Conservation (phyloP, 2,329 filamentous ascomycete genomes). For the Lecanicillium sp. region DNA sequence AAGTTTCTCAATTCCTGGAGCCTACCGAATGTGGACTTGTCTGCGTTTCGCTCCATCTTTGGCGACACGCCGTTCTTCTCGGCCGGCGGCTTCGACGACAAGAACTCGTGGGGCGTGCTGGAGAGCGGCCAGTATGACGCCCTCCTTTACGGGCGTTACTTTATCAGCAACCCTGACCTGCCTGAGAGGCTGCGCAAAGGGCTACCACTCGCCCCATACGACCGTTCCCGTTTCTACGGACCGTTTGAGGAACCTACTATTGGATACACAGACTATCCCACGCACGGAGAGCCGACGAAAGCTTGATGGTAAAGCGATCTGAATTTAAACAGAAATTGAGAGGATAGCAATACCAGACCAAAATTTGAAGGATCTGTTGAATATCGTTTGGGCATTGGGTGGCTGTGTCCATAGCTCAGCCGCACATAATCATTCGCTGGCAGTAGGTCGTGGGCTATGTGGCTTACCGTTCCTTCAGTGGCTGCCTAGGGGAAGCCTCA, state of each 20-base stretch:
- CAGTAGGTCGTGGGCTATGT: too few species aligned
- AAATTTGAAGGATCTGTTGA: too few species aligned
- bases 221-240: conserved; percentile 36
- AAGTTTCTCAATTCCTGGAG: conserved; percentile 40
- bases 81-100: conserved; percentile 45
- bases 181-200: conserved; percentile 33
- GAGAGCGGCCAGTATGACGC: conserved; percentile 37
- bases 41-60: conserved; percentile 42
- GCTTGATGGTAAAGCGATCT: too few species aligned
- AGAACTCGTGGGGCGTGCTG: conserved; percentile 38
- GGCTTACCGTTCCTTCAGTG: too few species aligned
- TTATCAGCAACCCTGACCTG: conserved; percentile 41
- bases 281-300: background rate
- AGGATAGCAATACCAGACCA: too few species aligned
- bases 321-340: too few species aligned
- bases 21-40: conserved; percentile 34
- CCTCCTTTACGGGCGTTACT: conserved; percentile 38
- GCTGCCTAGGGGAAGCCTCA: too few species aligned
- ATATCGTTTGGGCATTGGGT: too few species aligned
- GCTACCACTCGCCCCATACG: conserved; percentile 30
- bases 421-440: too few species aligned
- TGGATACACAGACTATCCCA: conserved; percentile 29
- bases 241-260: conserved; percentile 24
- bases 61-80: conserved; percentile 46
- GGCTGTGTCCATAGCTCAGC: too few species aligned